Conservation (phyloP, 2,329 filamentous ascomycete species). For the Geosmithia flava region DNA sequence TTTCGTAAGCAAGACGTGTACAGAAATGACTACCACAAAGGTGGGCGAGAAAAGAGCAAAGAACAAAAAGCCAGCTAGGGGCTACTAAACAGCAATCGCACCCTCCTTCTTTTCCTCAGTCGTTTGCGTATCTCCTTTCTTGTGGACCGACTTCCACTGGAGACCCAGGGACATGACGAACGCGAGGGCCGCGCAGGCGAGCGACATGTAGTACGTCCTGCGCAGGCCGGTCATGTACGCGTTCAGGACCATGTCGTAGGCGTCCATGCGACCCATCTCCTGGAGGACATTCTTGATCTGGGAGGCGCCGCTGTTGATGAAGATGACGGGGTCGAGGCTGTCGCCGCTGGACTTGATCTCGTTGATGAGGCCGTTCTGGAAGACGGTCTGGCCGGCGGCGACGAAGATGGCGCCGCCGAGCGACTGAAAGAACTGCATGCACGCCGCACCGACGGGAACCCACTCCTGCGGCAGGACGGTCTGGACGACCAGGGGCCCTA, state of each 20-base stretch:
- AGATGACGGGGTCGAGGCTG: slow-evolving; percentile 4
- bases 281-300: slow-evolving; percentile 28
- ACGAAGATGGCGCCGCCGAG: slow-evolving; percentile 21
- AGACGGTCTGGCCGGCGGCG: slow-evolving; percentile 8
- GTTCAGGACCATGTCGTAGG: slow-evolving; percentile 26
- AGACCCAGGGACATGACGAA: slow-evolving; percentile 31
- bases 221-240: slow-evolving; percentile 38
- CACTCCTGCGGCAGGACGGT: slow-evolving; percentile 24
- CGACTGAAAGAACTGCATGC: slow-evolving; percentile 23
- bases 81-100: background rate
- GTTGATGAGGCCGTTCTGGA: slow-evolving; percentile 5
- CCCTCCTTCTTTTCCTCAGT: slow-evolving; percentile 13
- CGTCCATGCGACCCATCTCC: slow-evolving; percentile 24
- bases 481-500: slow-evolving; percentile 36
- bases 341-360: slow-evolving; percentile 17
- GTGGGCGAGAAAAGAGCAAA: too few relatives aligned
- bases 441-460: slow-evolving; percentile 6
- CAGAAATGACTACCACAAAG: too few relatives aligned
- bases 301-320: slow-evolving; percentile 27
- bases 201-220: slow-evolving; percentile 37
- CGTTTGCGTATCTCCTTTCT: slow-evolving; percentile 11
- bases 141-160: slow-evolving; percentile 42
- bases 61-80: background rate
- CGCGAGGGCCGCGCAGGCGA: slow-evolving; percentile 31
- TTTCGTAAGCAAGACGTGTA: too few relatives aligned